Conservation (phyloP, 495 filamentous ascomycete genomes). For the Cercophora sp. region DNA sequence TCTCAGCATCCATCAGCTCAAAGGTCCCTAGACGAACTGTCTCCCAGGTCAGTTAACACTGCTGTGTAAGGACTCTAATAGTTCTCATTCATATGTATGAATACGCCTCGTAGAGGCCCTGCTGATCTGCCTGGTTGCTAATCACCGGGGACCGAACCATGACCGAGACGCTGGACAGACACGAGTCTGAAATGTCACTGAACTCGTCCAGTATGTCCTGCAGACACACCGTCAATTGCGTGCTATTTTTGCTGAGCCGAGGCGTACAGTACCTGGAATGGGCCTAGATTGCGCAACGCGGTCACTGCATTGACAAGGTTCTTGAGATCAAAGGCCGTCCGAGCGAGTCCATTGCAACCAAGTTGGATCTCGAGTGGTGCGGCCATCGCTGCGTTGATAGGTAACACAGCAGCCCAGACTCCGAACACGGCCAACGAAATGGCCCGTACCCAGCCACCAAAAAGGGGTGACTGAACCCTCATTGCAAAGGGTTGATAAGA, state of each 20-base stretch:
- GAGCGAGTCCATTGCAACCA: slow-evolving; percentile 21
- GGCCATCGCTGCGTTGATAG: slow-evolving; percentile 17
- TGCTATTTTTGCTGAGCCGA: background rate
- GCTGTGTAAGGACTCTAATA: too few relatives aligned
- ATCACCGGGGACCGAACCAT: slow-evolving; percentile 21
- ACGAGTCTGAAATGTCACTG: slow-evolving; percentile 22
- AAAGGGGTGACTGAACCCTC: too few relatives aligned
- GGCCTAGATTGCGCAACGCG: slow-evolving; percentile 14
- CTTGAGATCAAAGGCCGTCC: slow-evolving; percentile 23
- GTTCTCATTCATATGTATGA: slow-evolving; percentile 17
- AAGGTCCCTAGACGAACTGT: slow-evolving; percentile 22
- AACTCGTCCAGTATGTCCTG: slow-evolving; percentile 24
- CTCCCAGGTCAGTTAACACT: too few relatives aligned
- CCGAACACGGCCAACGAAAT: too few relatives aligned
- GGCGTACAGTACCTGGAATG: slow-evolving; percentile 23
- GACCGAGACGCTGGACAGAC: slow-evolving; percentile 22
- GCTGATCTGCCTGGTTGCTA: slow-evolving; percentile 14
- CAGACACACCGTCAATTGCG: background rate
- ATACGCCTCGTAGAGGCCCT: slow-evolving; percentile 21
- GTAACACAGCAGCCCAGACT: slow-evolving; percentile 1
- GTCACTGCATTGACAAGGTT: slow-evolving; percentile 18
- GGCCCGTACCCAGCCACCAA: too few relatives aligned
- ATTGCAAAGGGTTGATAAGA: too few relatives aligned
- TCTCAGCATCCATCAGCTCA: slow-evolving; percentile 19
- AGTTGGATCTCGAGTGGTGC: slow-evolving; percentile 13